Evolutionary conservation across 192 early-diverging fungal genomes (phyloP), one percentile per base, ranked within the genome.

Genomic region (Coemansia sp.): DNA sequence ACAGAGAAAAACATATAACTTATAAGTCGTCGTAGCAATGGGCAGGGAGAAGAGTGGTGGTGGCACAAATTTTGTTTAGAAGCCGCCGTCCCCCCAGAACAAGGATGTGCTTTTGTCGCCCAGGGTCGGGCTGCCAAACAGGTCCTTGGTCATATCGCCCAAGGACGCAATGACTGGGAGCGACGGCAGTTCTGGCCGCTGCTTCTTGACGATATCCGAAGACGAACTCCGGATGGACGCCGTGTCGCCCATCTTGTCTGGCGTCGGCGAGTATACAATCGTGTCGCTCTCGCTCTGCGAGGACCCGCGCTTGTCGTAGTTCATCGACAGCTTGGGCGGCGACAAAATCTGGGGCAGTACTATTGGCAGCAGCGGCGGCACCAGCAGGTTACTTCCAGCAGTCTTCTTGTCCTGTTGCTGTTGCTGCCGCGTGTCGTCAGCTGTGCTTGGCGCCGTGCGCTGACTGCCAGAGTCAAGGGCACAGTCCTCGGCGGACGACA

Each of bases 241-340:
- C 26, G 27, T 20, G 12, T 20, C 33, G 20, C 38, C 31, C n/a
- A 1, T 11, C 20, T 30, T 29, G 48, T 52, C 44, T 35, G 34
- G 56, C 25, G 55, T 50, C 5, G 67, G 67, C 47, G 67, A 70
- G 26, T 41, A 65, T 20, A 72, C 54, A 42, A 72, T 64, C 1
- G 68, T 72, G 20, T 72, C 68, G 50, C 68, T 42, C 35, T 72
- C 62, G 54, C 68, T 72, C 39, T 61, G 68, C 16, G 62, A 49
- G 12, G 68, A 72, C 37, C 49, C 68, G 36, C 68, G 68, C 62
- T 72, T 72, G 31, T 60, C 61, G n/a, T n/a, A n/a, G 44, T 33
- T 63, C 6, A 44, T 18, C 9, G 27, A 5, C 10, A 35, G 44
- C 25, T 35, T 52, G n/a, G 32, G 18, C n/a, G 51, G 23, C 17